Percentiles rank a stretch among this genome's conserved stretches.
Conservation (phyloP, 2,329 filamentous ascomycete species). For the Tetracladium maxilliforme region DNA sequence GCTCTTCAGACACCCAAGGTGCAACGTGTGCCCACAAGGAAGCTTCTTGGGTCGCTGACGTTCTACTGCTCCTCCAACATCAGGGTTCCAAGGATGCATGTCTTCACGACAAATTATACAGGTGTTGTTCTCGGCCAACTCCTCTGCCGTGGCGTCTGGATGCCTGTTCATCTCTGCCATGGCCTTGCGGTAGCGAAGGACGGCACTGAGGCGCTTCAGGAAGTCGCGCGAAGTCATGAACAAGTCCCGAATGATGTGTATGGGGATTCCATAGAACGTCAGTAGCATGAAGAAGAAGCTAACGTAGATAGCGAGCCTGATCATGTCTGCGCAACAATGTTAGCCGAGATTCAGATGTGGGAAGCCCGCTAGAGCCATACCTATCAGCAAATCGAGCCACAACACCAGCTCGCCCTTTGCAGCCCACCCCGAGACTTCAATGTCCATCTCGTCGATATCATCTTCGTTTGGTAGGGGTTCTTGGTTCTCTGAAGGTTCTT, state of each 20-base stretch:
- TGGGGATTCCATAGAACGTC: constrained; percentile 85
- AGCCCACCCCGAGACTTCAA: constrained; percentile 93
- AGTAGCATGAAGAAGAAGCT: constrained; percentile 89
- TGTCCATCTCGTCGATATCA: constrained; percentile 82
- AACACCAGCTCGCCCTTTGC: constrained; percentile 88
- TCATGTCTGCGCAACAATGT: constrained; percentile 46
- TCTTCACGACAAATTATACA: constrained; percentile 97
- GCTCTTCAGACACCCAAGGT: constrained; percentile 86
- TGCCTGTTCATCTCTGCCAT: constrained; percentile 91
- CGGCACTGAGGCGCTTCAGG: constrained; percentile 74
- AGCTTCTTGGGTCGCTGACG: constrained; percentile 65
- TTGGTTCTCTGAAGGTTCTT: constrained; percentile 16
- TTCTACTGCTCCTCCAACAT: constrained; percentile 11
- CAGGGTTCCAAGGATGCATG: constrained; percentile 62
- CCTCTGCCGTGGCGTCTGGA: constrained; percentile 77
- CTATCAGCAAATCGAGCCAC: constrained; percentile 70
- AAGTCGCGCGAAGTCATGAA: constrained; percentile 92
- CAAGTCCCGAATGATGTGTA: constrained; percentile 91
- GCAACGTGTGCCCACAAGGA: constrained; percentile 88
- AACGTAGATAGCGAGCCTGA: constrained; percentile 80
- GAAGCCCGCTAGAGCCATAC: constrained; percentile 22
- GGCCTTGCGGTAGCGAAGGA: constrained; percentile 79
- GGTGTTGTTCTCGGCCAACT: constrained; percentile 74
- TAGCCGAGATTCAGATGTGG: constrained; percentile 1
- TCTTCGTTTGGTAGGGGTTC: constrained; percentile 50